Conservation (phyloP, 1,139 yeast genomes). For the Geotrichum reessii region DNA sequence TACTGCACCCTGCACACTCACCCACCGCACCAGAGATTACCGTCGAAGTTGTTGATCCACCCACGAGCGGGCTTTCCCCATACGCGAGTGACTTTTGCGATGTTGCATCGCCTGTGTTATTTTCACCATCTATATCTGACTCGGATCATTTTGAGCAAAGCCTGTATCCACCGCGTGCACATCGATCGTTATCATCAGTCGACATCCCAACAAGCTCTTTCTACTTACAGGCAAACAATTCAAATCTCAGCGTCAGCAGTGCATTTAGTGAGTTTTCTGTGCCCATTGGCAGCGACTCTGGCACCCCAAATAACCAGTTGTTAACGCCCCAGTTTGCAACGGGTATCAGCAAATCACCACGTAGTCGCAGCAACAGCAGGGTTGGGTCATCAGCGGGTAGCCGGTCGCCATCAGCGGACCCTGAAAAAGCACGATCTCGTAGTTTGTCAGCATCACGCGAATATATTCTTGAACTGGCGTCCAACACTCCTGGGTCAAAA, state of each 20-base stretch:
- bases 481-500: slow-evolving; percentile 34
- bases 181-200: not conserved
- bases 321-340: slow-evolving; percentile 11
- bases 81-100: not conserved
- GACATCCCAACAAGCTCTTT: not conserved
- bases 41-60: slow-evolving; percentile 15
- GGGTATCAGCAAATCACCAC: not conserved
- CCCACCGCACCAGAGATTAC: slow-evolving; percentile 18
- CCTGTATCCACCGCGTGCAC: slow-evolving; percentile 15
- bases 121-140: slow-evolving; percentile 10
- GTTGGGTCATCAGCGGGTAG: not conserved
- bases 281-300: slow-evolving; percentile 19
- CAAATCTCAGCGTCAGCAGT: slow-evolving; percentile 11
- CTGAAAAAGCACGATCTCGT: slow-evolving; percentile 22
- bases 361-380: not conserved
- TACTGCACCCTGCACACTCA: not conserved
- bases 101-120: not conserved
- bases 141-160: slow-evolving; percentile 9
- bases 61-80: not conserved
- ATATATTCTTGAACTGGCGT: slow-evolving; percentile 35
- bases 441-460: slow-evolving; percentile 29
- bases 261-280: slow-evolving; percentile 2
- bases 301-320: slow-evolving; percentile 19
- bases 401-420: slow-evolving; percentile 1
- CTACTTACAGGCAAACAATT: slow-evolving; percentile 5